Evolutionary conservation across 345 rosid species (phyloP).

Genomic region (Murraya paniculata): DNA sequence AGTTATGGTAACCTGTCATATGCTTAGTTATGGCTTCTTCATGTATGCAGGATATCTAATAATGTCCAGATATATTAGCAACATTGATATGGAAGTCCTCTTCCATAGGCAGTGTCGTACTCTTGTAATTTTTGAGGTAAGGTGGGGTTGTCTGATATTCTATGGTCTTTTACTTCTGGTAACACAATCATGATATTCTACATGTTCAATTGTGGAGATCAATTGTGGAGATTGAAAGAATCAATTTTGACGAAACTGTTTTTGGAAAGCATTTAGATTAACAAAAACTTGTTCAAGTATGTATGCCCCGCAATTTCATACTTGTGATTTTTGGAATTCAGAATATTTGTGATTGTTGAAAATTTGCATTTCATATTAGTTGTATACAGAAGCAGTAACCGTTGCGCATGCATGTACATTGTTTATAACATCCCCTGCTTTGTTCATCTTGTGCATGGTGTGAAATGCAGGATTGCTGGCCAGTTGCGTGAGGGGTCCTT

Average conservation of each 20-base stretch:
- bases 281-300: neutral
- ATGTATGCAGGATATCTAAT: slow-evolving; percentile 26
- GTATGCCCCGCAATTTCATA: neutral
- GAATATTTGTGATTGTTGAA: neutral
- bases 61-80: slow-evolving; percentile 17
- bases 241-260: neutral
- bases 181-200: neutral
- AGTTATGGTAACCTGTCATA: neutral
- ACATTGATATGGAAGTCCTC: slow-evolving; percentile 20
- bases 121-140: slow-evolving; percentile 9
- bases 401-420: neutral
- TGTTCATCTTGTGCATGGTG: neutral
- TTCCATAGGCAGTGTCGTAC: slow-evolving; percentile 10
- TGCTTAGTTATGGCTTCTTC: neutral
- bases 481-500: neutral
- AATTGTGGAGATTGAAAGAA: neutral
- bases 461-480: slow-evolving; percentile 24
- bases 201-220: neutral
- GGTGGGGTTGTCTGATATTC: neutral
- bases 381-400: neutral
- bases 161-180: neutral
- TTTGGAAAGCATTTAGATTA: neutral
- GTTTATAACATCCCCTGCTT: neutral
- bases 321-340: neutral
- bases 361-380: neutral